Percentiles rank a stretch among this genome's conserved stretches.
phyloP scores from a whole-genome alignment of 306 rosid species.

The Fagus crenata region DNA sequence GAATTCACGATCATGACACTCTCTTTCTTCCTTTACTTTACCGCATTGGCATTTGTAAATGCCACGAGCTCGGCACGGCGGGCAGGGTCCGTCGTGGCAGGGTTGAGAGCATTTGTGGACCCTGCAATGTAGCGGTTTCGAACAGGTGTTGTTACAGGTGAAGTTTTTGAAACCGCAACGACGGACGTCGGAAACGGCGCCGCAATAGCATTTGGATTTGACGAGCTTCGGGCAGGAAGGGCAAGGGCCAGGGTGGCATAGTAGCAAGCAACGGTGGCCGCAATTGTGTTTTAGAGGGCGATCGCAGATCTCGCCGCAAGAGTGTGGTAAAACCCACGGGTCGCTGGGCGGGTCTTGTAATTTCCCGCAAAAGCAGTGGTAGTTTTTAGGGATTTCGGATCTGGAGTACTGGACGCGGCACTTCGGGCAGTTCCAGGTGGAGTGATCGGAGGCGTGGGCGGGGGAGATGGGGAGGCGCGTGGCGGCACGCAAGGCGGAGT shows the following conservation, averaged over 20 bases:
- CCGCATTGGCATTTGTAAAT: constrained; percentile 64
- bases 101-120: constrained; percentile 56
- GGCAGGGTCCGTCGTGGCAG: constrained; percentile 73
- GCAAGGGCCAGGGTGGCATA: constrained; percentile 96
- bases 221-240: constrained; percentile 90
- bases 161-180: constrained; percentile 80
- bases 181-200: constrained; percentile 53
- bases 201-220: constrained; percentile 71
- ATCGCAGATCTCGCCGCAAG: constrained; percentile 83
- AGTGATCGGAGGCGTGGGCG: constrained; percentile 44
- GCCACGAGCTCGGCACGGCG: constrained; percentile 58
- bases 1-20: constrained; percentile 68
- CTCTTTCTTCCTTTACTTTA: constrained; percentile 63
- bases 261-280: constrained; percentile 75
- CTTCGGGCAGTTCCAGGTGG: constrained; percentile 92
- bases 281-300: constrained; percentile 69
- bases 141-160: constrained; percentile 60
- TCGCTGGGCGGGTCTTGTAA: constrained; percentile 73
- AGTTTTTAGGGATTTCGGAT: constrained; percentile 64
- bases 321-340: constrained; percentile 92
- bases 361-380: constrained; percentile 79
- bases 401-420: constrained; percentile 69
- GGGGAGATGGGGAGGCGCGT: constrained; percentile 65
- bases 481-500: constrained; percentile 70
- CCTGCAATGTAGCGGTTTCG: constrained; percentile 60